Percentiles rank a stretch among this genome's conserved stretches.
These are phyloP conservation scores for Tetracladium setigerum DNA, from an alignment of 495 filamentous ascomycete genomes.

Conservation along the genomic window DNA sequence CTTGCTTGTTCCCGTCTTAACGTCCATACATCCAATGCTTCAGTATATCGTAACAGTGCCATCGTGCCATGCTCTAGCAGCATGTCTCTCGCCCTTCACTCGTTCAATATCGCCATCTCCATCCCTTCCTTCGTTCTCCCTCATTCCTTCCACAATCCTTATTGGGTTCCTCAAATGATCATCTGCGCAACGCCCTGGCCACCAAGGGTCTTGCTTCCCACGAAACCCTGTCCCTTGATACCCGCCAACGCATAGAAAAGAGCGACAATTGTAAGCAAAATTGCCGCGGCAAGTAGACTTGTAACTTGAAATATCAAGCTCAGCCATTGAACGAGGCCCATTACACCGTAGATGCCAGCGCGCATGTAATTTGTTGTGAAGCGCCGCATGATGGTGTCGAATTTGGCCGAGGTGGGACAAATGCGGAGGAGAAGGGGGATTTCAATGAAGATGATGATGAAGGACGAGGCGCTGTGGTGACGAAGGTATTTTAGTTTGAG, in stretches of 20 bases:
- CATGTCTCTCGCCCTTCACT: background rate
- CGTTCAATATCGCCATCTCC: background rate
- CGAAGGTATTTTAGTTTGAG: conserved; percentile 10
- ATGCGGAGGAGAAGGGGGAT: conserved; percentile 94
- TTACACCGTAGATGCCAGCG: conserved; percentile 76
- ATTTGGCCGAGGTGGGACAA: conserved; percentile 85
- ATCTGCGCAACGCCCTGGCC: conserved; percentile 94
- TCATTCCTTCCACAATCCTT: background rate
- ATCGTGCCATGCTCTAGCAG: too few relatives aligned
- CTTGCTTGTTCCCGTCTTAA: too few relatives aligned
- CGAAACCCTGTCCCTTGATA: conserved; percentile 86
- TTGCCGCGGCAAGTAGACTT: conserved; percentile 77
- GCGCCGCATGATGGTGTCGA: conserved; percentile 83
- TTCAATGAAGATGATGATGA: conserved; percentile 94
- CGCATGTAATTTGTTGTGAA: conserved; percentile 97
- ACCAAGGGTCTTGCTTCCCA: conserved; percentile 93
- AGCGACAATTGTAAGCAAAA: conserved; percentile 69
- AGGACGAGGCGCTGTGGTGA: conserved; percentile 57
- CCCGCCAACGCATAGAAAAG: conserved; percentile 79
- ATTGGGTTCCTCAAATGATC: conserved; percentile 70
- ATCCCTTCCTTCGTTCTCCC: background rate
- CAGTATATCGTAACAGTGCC: too few relatives aligned
- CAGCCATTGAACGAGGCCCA: conserved; percentile 79
- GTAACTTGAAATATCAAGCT: conserved; percentile 55
- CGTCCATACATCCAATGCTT: too few relatives aligned